phyloP scores from a whole-genome alignment of 2,329 filamentous ascomycete genomes.

The Xylaria sp. region DNA sequence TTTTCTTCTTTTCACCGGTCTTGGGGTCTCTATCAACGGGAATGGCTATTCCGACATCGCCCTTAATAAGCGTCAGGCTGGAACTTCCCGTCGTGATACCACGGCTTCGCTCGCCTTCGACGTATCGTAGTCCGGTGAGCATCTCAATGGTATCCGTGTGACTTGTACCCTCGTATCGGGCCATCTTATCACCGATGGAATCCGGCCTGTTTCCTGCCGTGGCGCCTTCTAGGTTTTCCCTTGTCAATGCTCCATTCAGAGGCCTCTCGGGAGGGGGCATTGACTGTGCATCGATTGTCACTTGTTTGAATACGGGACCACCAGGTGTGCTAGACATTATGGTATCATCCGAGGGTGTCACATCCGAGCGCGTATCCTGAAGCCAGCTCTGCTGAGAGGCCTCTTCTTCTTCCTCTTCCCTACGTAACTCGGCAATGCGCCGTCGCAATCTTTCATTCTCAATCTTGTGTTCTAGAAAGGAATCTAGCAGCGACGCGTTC shows the following conservation, averaged over 20 bases:
- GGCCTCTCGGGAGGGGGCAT: conserved; percentile 77
- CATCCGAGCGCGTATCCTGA: conserved; percentile 66
- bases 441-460: conserved; percentile 90
- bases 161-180: conserved; percentile 78
- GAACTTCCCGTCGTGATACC: conserved; percentile 89
- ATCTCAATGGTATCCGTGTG: conserved; percentile 92
- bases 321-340: conserved; percentile 51
- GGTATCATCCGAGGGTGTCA: conserved; percentile 62
- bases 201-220: conserved; percentile 74
- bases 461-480: conserved; percentile 95
- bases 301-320: conserved; percentile 49
- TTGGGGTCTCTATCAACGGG: conserved; percentile 80
- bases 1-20: conserved; percentile 84
- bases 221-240: conserved; percentile 82
- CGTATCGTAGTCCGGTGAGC: conserved; percentile 87
- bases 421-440: conserved; percentile 84
- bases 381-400: conserved; percentile 71
- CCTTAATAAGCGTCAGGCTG: conserved; percentile 83
- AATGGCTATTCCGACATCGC: conserved; percentile 87
- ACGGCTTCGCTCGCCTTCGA: conserved; percentile 86
- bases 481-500: conserved; percentile 86
- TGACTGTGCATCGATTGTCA: conserved; percentile 56
- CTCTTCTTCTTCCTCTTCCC: conserved; percentile 86
- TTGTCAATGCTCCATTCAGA: conserved; percentile 76
- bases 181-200: conserved; percentile 86